Percentiles rank a stretch among this genome's conserved stretches.
These are phyloP conservation scores for Lentinula lateritia DNA, from an alignment of 768 basidiomycete genomes.

Conservation along the genomic window DNA sequence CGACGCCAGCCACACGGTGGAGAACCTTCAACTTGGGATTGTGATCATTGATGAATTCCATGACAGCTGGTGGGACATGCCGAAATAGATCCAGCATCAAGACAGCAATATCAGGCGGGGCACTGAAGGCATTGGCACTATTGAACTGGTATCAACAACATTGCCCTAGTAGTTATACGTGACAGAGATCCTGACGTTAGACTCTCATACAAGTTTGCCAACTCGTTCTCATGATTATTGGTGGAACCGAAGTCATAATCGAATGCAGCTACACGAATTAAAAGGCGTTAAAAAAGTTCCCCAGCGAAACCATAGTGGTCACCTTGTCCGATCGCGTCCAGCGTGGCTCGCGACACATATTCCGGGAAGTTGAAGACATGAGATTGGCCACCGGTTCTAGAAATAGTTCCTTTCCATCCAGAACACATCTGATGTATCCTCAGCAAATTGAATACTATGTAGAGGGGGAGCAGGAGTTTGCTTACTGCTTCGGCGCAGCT, in stretches of 20 bases:
- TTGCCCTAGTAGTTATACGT: not conserved
- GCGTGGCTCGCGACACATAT: constrained; percentile 25
- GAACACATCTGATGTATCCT: constrained; percentile 14
- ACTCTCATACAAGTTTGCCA: constrained; percentile 30
- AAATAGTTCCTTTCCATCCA: constrained; percentile 23
- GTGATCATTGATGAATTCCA: constrained; percentile 13
- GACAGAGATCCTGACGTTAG: constrained; percentile 24
- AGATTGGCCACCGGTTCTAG: constrained; percentile 6
- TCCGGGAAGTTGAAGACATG: constrained; percentile 19
- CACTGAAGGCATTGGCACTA: constrained; percentile 20
- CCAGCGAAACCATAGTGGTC: not conserved
- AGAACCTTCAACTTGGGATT: not conserved
- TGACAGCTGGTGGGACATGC: constrained; percentile 15
- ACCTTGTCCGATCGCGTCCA: constrained; percentile 35
- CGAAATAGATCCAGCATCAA: not conserved
- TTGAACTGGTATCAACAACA: not conserved
- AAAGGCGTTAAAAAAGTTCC: not conserved
- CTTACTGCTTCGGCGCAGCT: constrained; percentile 20
- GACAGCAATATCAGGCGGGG: not conserved
- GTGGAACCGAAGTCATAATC: constrained; percentile 41
- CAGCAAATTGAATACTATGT: not conserved
- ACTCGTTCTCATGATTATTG: constrained; percentile 29
- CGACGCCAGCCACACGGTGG: not conserved
- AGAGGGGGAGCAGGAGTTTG: too few species aligned
- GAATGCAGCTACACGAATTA: constrained; percentile 13